phyloP scores from a whole-genome alignment of 2,329 filamentous ascomycete genomes.

The Fonsecaea erecta region DNA sequence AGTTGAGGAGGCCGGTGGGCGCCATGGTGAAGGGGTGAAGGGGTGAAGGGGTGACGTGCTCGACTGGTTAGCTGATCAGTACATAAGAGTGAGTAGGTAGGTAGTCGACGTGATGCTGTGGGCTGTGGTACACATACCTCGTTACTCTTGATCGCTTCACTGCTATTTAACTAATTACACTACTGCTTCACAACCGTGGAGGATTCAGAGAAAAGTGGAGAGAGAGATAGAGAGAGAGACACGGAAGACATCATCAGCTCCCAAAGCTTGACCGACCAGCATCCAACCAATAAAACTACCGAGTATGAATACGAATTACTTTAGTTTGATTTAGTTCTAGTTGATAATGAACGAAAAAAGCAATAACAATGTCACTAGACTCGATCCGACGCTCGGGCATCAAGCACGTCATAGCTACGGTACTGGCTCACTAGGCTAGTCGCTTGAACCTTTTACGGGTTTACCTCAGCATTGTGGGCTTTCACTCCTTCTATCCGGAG shows the following conservation, averaged over 20 bases:
- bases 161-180: too few species aligned
- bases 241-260: not conserved
- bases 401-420: constrained; percentile 1
- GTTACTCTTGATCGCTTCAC: too few species aligned
- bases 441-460: not conserved
- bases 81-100: too few species aligned
- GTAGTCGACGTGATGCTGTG: too few species aligned
- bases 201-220: not conserved
- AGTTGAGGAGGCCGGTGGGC: constrained; percentile 36
- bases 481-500: not conserved
- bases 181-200: not conserved
- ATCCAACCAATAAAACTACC: not conserved
- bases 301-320: too few species aligned
- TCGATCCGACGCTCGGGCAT: not conserved
- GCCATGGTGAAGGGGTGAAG: constrained; percentile 19
- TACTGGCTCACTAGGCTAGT: not conserved
- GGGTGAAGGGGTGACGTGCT: too few species aligned
- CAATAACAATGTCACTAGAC: not conserved
- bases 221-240: not conserved
- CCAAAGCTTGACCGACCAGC: not conserved
- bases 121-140: too few species aligned
- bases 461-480: too few species aligned
- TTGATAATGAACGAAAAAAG: too few species aligned
- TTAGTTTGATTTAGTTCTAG: too few species aligned
- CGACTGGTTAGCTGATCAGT: too few species aligned